Conservation (phyloP, 2,329 filamentous ascomycete genomes). For the Fusarium sarcochroum region DNA sequence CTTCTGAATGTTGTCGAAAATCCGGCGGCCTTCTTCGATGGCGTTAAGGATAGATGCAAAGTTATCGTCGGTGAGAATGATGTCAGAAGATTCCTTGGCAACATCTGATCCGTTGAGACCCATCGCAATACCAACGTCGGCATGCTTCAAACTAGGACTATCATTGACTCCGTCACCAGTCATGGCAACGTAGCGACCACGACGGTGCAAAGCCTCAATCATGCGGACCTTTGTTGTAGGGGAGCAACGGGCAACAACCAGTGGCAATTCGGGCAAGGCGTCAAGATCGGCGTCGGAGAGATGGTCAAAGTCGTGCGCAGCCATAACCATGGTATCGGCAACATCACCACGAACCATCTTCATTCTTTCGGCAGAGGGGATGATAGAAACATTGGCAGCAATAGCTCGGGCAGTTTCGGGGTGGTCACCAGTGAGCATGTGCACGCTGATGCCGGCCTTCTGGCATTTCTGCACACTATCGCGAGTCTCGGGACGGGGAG, state of each 20-base stretch:
- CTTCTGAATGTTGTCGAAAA: conserved; percentile 80
- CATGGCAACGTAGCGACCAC: conserved; percentile 74
- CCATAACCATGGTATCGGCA: conserved; percentile 71
- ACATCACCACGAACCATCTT: conserved; percentile 63
- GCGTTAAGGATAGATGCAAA: conserved; percentile 63
- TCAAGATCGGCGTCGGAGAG: conserved; percentile 75
- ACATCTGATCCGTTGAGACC: conserved; percentile 75
- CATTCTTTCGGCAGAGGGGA: conserved; percentile 60
- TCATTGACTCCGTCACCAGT: conserved; percentile 81
- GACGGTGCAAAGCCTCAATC: conserved; percentile 79
- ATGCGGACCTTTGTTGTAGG: conserved; percentile 80
- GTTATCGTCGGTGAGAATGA: conserved; percentile 79
- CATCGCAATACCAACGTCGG: conserved; percentile 81
- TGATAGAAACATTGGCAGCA: conserved; percentile 71
- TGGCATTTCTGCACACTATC: conserved; percentile 68
- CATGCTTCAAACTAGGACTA: conserved; percentile 74
- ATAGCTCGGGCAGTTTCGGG: conserved; percentile 73
- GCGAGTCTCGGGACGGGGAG: conserved; percentile 73
- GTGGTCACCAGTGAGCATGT: conserved; percentile 77
- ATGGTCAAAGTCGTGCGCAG: conserved; percentile 74
- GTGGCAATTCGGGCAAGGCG: conserved; percentile 70
- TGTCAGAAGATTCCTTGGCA: conserved; percentile 75
- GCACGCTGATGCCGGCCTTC: conserved; percentile 71
- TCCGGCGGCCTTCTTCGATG: conserved; percentile 76
- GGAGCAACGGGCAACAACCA: conserved; percentile 79